Base-by-base conservation (phyloP, 176 grass and related monocot genomes). In the Otatea glauca region DNA sequence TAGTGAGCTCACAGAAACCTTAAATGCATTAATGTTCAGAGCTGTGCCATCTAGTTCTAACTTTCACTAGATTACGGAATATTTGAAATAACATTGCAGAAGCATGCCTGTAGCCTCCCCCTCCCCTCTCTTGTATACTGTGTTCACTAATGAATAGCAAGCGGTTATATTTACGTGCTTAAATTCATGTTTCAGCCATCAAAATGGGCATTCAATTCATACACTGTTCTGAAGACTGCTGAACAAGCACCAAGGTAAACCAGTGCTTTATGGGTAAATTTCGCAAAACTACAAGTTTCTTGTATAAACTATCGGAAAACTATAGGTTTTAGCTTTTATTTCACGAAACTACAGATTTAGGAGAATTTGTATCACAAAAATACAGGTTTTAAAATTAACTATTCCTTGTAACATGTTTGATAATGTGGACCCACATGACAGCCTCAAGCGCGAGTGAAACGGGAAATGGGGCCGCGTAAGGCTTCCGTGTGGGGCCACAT, bases 201-300 rank as follows among this genome's bases (percentile, higher is more conserved):
- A 51, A 92, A 98, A 86, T 98, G 96, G 96, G 85, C 80, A 81
- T 98, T 96, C 86, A 98, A 70, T 72, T 92, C 96, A 25, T 91
- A 96, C 69, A 94, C 96, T 75, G 2, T 98, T 86, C 74, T 98
- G 74, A 98, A 92, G 96, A 94, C 87, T 80, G 81, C 93, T 62
- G 93, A 98, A 53, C 89, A 94, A 90, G 96, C 96, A 75, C 91
- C 91, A 77, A 98, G 93, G 96, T 96, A 89, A 85, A 53, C 85
- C 64, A 65, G 38, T 67, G 39, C 72, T 59, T 77, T 60, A 21
- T 89, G n/a, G n/a, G n/a, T n/a, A n/a, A n/a, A n/a, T n/a, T n/a
- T n/a, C n/a, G n/a, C n/a, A n/a, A n/a, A n/a, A n/a, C n/a, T n/a
- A n/a, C n/a, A n/a, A n/a, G n/a, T n/a, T n/a, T n/a, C n/a, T n/a